Evolutionary conservation across 2,329 filamentous ascomycete species (phyloP).

Genomic region (Lachnellula occidentalis): DNA sequence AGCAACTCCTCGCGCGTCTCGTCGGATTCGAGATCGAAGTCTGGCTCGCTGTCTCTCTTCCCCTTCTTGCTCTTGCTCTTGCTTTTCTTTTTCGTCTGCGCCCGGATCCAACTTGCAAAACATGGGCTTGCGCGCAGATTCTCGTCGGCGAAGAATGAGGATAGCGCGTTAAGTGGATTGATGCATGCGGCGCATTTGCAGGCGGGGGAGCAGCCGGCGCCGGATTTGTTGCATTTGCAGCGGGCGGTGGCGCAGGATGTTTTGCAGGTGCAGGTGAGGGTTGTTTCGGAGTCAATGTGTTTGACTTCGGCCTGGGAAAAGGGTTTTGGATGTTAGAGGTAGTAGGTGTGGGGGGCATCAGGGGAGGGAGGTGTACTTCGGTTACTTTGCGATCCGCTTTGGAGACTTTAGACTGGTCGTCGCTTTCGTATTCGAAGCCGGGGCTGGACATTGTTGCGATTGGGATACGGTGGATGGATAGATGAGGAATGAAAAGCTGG

Average conservation of each 20-base stretch:
- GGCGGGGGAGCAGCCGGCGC: not conserved
- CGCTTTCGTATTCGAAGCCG: not conserved
- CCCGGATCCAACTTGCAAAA: not conserved
- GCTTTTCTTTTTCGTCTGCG: not conserved
- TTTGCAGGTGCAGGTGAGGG: not conserved
- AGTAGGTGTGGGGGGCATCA: no score
- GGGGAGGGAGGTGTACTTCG: no score
- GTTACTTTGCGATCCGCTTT: no score
- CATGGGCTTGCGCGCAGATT: not conserved
- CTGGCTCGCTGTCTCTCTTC: not conserved
- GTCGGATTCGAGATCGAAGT: not conserved
- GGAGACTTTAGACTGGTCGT: not conserved
- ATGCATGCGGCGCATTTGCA: not conserved
- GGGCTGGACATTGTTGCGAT: no score
- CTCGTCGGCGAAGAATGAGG: not conserved
- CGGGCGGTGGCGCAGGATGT: not conserved
- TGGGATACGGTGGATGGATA: no score
- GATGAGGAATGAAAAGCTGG: no score
- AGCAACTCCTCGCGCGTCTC: not conserved
- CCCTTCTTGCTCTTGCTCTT: not conserved
- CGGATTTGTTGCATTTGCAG: not conserved
- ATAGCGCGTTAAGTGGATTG: not conserved
- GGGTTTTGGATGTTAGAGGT: no score
- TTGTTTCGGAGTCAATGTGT: not conserved
- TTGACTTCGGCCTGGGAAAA: not conserved